Base-by-base conservation (phyloP, 2,329 filamentous ascomycete species). In the Stachybotrys echinatus region DNA sequence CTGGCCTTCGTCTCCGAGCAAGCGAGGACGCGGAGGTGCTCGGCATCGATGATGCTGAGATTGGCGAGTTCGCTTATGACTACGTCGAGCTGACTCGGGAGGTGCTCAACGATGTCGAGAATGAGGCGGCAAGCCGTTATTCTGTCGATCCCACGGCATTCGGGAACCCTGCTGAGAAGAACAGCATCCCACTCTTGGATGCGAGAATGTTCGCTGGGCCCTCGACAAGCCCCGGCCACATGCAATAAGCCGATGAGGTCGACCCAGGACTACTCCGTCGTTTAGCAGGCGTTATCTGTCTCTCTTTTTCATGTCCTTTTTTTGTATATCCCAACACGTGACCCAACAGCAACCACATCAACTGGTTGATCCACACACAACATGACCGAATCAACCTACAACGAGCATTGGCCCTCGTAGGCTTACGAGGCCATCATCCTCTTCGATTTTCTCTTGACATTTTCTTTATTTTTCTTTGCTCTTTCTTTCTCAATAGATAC, bases 41-140 rank as follows among this genome's bases (percentile, higher is more conserved):
- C 40, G 90, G 90, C 57, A 91, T 95, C 52, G 90, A 95, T 61
- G 91, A 95, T 61, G 85, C 88, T 21, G 90, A 96, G 70, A 89
- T 95, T 62, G 91, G 91, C 65, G 91, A 95, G 73, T 95, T 94
- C 65, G 91, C 89, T n/a, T 95, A 95, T 67, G 91, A 95, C 68
- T 95, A 95, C 60, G 89, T 95, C 56, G 90, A 95, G 75, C 75
- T 94, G 56, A 86, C 81, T 19, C 77, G 88, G 34, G 74, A 77
- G 59, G 72, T 77, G 38, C 61, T 76, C 45, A 75, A 71, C 52
- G 74, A 75, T 42, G 64, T 72, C 8, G 74, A 76, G 18, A 70
- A 66, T 53, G 74, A 76, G 48, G 65, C 63, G 6, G 68, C 60
- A 7, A 76, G 60, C 50, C 66, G 74, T 34, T 77, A 72, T 55